phyloP scores from a whole-genome alignment of 1,284 basidiomycete species.

The Taiwanofungus camphoratus region DNA sequence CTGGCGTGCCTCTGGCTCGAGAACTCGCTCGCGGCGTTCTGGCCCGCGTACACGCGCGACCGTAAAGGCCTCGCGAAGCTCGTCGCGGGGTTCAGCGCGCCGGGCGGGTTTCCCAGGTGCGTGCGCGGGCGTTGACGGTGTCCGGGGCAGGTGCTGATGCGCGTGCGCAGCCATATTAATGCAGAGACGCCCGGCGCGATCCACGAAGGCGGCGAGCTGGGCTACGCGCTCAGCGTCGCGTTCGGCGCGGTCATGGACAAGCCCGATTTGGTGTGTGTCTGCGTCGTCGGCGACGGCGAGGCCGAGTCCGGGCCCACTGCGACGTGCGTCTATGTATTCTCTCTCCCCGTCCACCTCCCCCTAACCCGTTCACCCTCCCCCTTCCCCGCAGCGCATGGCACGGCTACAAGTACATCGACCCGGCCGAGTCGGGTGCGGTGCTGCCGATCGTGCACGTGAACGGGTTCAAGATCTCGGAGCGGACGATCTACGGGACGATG shows the following conservation, averaged over 20 bases:
- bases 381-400: constrained; percentile 58
- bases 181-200: constrained; percentile 82
- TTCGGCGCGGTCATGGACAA: constrained; percentile 88
- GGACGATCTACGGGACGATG: constrained; percentile 88
- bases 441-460: constrained; percentile 85
- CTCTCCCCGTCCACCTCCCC: not conserved
- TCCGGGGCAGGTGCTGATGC: not conserved
- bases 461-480: constrained; percentile 82
- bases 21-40: constrained; percentile 69
- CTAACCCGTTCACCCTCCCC: too few relatives aligned
- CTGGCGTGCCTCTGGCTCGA: constrained; percentile 81
- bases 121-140: constrained; percentile 2
- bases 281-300: constrained; percentile 84
- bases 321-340: constrained; percentile 28
- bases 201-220: constrained; percentile 90
- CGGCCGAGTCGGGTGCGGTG: constrained; percentile 86
- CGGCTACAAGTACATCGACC: constrained; percentile 84
- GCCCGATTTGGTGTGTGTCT: constrained; percentile 75
- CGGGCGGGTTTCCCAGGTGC: constrained; percentile 62
- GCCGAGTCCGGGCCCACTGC: constrained; percentile 84
- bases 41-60: constrained; percentile 66
- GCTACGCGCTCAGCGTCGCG: constrained; percentile 79
- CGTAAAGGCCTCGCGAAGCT: constrained; percentile 60
- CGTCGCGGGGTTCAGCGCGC: constrained; percentile 58
- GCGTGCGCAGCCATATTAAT: constrained; percentile 53